phyloP scores from a whole-genome alignment of 2,329 filamentous ascomycete genomes.

The Pyrenophora seminiperda region DNA sequence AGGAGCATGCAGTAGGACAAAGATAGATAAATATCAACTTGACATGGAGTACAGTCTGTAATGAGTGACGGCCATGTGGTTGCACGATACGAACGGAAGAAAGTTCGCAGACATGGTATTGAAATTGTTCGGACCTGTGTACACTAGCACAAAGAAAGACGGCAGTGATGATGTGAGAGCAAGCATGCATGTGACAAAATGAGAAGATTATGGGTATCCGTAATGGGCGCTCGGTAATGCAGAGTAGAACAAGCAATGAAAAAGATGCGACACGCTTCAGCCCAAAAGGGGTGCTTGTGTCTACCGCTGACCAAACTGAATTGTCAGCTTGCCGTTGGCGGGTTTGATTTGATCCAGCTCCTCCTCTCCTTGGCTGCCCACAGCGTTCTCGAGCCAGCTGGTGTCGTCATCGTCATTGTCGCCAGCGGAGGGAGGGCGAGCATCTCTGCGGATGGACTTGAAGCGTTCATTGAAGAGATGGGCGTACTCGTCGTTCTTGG shows the following conservation, averaged over 20 bases:
- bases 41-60: too few relatives aligned
- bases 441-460: constrained; percentile 28
- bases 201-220: constrained; percentile 37
- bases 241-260: constrained; percentile 34
- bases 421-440: constrained; percentile 30
- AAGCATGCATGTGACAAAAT: background rate
- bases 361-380: constrained; percentile 31
- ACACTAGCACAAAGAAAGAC: constrained; percentile 3
- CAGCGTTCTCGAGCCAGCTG: constrained; percentile 40
- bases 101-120: background rate
- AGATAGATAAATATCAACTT: too few relatives aligned
- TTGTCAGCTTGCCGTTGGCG: constrained; percentile 42
- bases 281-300: constrained; percentile 8
- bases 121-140: background rate
- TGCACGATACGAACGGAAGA: background rate
- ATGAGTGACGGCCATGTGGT: too few relatives aligned
- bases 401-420: constrained; percentile 43
- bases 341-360: constrained; percentile 27
- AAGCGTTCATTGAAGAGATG: constrained; percentile 52
- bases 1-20: too few relatives aligned
- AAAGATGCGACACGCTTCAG: constrained; percentile 23
- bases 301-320: constrained; percentile 44
- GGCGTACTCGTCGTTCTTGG: constrained; percentile 46
- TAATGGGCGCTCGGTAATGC: constrained; percentile 16
- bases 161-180: background rate